A percentile compares a stretch with the other conserved stretches of the same genome.
These are phyloP conservation scores for Xylaria telfairii DNA, from an alignment of 495 filamentous ascomycete species.

Conservation along the genomic window DNA sequence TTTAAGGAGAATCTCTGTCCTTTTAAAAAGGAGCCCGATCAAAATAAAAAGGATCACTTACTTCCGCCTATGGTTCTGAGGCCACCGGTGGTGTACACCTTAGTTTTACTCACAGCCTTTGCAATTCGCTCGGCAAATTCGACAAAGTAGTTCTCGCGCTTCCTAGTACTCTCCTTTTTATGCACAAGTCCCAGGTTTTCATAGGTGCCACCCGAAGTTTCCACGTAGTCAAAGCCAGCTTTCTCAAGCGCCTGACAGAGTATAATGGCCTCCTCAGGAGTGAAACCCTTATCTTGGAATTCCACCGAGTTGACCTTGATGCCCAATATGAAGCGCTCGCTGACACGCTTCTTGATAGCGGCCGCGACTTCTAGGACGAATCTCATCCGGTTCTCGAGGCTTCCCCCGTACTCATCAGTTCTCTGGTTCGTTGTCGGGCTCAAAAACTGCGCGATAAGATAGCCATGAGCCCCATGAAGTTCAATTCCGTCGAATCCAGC, in stretches of 20 bases:
- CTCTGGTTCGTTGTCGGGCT: conserved; percentile 64
- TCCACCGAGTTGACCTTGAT: conserved; percentile 75
- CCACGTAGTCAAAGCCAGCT: conserved; percentile 66
- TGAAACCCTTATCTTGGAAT: conserved; percentile 64
- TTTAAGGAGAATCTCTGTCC: neutral
- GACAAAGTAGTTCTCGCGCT: conserved; percentile 70
- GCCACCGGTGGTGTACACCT: conserved; percentile 66
- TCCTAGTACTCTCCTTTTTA: conserved; percentile 58
- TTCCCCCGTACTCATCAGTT: conserved; percentile 67
- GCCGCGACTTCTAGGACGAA: conserved; percentile 59
- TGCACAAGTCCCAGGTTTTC: conserved; percentile 58
- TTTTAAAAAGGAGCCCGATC: neutral
- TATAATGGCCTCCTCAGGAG: conserved; percentile 59
- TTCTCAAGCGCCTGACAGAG: conserved; percentile 62
- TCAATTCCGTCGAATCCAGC: conserved; percentile 67
- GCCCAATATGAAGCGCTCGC: conserved; percentile 58
- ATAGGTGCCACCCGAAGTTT: conserved; percentile 67
- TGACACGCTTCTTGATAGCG: conserved; percentile 54
- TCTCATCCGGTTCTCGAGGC: conserved; percentile 60
- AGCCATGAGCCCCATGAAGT: conserved; percentile 65
- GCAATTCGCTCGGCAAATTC: conserved; percentile 67
- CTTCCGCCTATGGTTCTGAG: conserved; percentile 59
- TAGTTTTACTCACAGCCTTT: conserved; percentile 60
- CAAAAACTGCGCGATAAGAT: conserved; percentile 71
- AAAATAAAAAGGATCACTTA: neutral